Evolutionary conservation across 2,329 filamentous ascomycete genomes (phyloP), one percentile per base, ranked within the genome.

Genomic region (Colletotrichum agaves): DNA sequence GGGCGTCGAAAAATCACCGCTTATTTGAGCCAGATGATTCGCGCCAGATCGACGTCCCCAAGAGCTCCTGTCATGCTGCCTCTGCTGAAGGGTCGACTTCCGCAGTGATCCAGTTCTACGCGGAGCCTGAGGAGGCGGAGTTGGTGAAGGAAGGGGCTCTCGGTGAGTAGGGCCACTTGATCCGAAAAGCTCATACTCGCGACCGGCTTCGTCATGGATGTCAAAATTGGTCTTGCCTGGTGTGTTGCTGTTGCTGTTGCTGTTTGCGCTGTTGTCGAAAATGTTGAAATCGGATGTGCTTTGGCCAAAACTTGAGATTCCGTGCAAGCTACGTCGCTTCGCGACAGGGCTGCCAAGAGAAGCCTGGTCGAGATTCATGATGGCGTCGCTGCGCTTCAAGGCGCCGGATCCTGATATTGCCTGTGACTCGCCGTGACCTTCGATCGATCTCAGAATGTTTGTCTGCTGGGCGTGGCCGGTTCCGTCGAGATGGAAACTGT

Each of bases 311-410:
- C 81, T 87, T n/a, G 90, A 84, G 47, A 90, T 87, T 56, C 91
- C 91, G 77, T 97, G 93, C 73, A 97, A 80, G 79, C 94, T 98
- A 74, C 96, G 89, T 71, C 96, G 88, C 83, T 98, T 98, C 52
- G 94, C 93, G 67, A 95, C 92, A 0, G 96, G 95, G 75, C 93
- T 98, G 72, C 92, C 92, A 63, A 92, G 84, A 73, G 87, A 91
- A 31, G 89, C 85, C 71, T 93, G 91, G 74, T 97, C 94, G 55
- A 97, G 82, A 74, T 93, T 93, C 92, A 97, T 95, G 58, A 91
- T 91, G 47, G 92, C 91, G 81, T 98, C 95, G 75, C 91, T 95
- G 73, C 96, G 90, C 85, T 98, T 98, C 73, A 98, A 82, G 5
- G 95, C 94, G 76, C 95, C 97, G 5, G 91, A 90, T n/a, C 69